Evolutionary conservation across 352 stramenopile species (phyloP).

Genomic region (Aphanomyces invadans): DNA sequence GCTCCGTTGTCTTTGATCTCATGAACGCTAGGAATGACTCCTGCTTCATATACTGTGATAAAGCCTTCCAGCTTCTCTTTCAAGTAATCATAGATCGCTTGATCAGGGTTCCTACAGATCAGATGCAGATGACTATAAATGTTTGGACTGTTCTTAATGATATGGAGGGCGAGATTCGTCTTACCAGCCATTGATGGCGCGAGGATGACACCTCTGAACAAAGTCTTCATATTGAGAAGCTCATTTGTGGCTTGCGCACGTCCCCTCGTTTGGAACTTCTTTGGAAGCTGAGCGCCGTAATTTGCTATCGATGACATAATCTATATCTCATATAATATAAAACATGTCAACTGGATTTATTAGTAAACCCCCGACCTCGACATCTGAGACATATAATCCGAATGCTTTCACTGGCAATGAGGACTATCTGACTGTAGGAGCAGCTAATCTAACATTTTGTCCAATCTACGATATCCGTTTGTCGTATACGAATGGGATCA

Average conservation of each 20-base stretch:
- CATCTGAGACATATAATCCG: not conserved
- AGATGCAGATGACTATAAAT: conserved; percentile 6
- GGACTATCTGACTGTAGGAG: not conserved
- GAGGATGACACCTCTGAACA: not conserved
- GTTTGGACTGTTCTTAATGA: conserved; percentile 5
- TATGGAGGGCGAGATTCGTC: not conserved
- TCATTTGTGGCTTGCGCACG: not conserved
- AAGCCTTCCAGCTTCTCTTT: not conserved
- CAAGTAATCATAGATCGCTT: not conserved
- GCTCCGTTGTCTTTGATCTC: not conserved
- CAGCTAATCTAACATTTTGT: not conserved
- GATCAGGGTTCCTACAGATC: not conserved
- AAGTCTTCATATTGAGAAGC: not conserved
- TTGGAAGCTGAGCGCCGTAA: not conserved
- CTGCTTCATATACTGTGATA: not conserved
- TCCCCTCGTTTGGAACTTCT: not conserved
- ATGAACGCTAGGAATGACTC: not conserved
- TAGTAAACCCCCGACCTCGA: not conserved
- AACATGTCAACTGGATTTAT: not conserved
- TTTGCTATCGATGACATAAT: not conserved
- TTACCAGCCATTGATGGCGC: not conserved
- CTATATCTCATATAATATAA: not conserved
- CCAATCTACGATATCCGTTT: not conserved
- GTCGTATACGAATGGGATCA: not conserved
- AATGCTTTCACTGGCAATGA: not conserved